Evolutionary conservation across 2,329 filamentous ascomycete species (phyloP), one percentile per base, ranked within the genome.

Genomic region (Colletotrichum coccodes): DNA sequence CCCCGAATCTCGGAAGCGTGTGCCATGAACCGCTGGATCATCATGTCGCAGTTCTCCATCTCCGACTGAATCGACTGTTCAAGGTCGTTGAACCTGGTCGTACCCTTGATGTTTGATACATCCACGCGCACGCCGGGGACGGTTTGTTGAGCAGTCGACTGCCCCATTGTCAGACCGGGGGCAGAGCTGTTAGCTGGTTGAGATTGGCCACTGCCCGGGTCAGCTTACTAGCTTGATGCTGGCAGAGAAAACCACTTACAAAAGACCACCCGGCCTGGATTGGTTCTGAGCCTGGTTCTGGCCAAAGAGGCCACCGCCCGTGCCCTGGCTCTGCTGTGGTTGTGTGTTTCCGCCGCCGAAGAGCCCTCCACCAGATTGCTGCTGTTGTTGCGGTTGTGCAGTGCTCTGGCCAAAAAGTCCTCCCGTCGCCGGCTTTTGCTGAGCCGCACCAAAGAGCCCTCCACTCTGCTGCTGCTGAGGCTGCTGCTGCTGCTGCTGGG

Each of bases 21-120:
- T 67, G 87, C 86, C 75, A 97, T 94, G 77, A 96, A 94, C 61
- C 87, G 86, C 74, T 94, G 89, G 73, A 99, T 95, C 72, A 91
- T 89, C 66, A 89, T 88, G 79, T 99, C 95, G 71, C 97, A 89
- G 11, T 86, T 82, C 71, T 93, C 89, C 70, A 99, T 92, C 72
- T 94, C 84, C 71, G 90, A 89, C 76, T 97, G 94, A 18, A 97
- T 84, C 34, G 93, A 90, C 72, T 95, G 92, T 69, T 93, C 90
- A 32, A 97, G 90, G 79, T 97, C 95, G 77, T 94, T 94, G 83
- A 96, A 98, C 70, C 96, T 93, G 4, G 94, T 97, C 0, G 95
- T 97, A 18, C 92, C 92, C 60, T 94, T 90, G 69, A 98, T 85
- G 76, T 93, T 93, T 73, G 89, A 89, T 60, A 93, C 81, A 79